Evolutionary conservation across 2,329 filamentous ascomycete species (phyloP).

Genomic region (Aspergillus candidus): DNA sequence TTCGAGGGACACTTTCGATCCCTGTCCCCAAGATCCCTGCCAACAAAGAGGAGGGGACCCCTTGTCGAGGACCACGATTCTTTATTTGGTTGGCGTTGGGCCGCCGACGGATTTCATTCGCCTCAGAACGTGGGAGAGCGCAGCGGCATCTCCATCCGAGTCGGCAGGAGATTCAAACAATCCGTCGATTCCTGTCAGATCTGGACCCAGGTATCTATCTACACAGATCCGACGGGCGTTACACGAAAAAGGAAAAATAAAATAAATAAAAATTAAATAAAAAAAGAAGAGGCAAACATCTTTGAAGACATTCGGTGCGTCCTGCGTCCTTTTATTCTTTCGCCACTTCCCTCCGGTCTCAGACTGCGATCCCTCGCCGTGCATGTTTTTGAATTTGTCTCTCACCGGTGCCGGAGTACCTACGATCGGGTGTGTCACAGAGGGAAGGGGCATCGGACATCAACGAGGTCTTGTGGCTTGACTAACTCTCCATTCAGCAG

Average conservation of each 20-base stretch:
- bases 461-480: background rate
- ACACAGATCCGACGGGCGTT: constrained; percentile 26
- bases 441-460: background rate
- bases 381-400: constrained; percentile 1
- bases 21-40: constrained; percentile 12
- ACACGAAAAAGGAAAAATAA: constrained; percentile 18
- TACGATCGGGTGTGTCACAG: too few species aligned
- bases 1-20: constrained; percentile 17
- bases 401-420: background rate
- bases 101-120: too few species aligned
- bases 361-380: too few species aligned
- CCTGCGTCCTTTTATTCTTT: constrained; percentile 9
- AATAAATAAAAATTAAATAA: too few species aligned
- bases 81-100: too few species aligned
- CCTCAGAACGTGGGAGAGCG: constrained; percentile 5
- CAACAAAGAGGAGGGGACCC: constrained; percentile 7
- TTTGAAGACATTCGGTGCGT: constrained; percentile 26
- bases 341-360: constrained; percentile 1
- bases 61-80: background rate
- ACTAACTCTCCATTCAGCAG: background rate
- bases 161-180: constrained; percentile 14
- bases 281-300: constrained; percentile 25
- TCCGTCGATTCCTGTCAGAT: constrained; percentile 14
- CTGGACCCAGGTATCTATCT: constrained; percentile 19
- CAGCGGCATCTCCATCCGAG: constrained; percentile 5